Evolutionary conservation across 2,329 filamentous ascomycete species (phyloP).

Genomic region (Fusarium multiceps): DNA sequence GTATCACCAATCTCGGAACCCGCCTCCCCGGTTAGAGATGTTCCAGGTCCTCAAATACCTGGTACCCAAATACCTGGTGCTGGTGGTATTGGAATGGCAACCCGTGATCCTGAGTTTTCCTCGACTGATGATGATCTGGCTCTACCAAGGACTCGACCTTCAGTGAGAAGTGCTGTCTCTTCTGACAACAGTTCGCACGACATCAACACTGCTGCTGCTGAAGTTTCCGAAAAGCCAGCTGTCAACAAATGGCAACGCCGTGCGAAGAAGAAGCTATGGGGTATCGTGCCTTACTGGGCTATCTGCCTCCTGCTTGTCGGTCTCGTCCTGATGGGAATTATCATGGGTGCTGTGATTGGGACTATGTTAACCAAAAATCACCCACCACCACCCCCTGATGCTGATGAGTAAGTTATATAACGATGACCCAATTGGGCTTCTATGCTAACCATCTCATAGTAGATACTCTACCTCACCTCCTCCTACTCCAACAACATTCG

Average conservation of each 20-base stretch:
- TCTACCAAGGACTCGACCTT: conserved; percentile 62
- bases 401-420: conserved; percentile 29
- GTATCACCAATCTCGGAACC: conserved; percentile 21
- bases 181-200: conserved; percentile 65
- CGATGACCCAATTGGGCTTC: neutral
- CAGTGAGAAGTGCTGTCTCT: conserved; percentile 61
- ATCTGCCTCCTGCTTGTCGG: conserved; percentile 62
- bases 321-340: conserved; percentile 63
- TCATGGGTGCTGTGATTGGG: conserved; percentile 69
- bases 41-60: neutral
- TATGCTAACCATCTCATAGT: conserved; percentile 21
- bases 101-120: conserved; percentile 71
- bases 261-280: conserved; percentile 67
- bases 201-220: conserved; percentile 63
- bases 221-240: conserved; percentile 60
- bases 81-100: conserved; percentile 70
- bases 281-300: conserved; percentile 71
- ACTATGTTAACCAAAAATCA: conserved; percentile 51
- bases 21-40: conserved; percentile 21
- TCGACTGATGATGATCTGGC: conserved; percentile 65
- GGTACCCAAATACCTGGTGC: conserved; percentile 61
- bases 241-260: conserved; percentile 63
- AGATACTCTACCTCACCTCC: conserved; percentile 42
- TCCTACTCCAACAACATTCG: conserved; percentile 54
- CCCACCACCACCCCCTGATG: neutral